phyloP scores from a whole-genome alignment of 2,329 filamentous ascomycete species.

The Arthroderma sp. region DNA sequence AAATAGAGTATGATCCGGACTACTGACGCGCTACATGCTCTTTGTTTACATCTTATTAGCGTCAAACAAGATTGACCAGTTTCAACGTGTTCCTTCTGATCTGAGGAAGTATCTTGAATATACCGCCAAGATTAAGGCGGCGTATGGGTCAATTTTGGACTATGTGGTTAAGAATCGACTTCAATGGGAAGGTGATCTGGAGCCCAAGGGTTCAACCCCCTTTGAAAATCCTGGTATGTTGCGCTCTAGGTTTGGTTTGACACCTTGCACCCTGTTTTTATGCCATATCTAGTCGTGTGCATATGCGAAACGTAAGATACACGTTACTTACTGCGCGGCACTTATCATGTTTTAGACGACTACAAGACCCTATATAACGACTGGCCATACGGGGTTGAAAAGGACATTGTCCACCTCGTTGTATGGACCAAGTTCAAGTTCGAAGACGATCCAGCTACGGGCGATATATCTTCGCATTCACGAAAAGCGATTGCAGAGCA shows the following conservation, averaged over 20 bases:
- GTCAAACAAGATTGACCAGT: slow-evolving; percentile 58
- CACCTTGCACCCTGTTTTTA: neutral
- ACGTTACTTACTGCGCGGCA: neutral
- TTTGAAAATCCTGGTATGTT: slow-evolving; percentile 25
- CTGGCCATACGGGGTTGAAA: slow-evolving; percentile 48
- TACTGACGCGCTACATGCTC: too few species aligned
- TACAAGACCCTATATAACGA: slow-evolving; percentile 48
- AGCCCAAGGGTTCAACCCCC: slow-evolving; percentile 21
- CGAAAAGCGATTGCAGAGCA: slow-evolving; percentile 36
- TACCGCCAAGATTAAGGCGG: slow-evolving; percentile 39
- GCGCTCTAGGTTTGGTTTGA: too few species aligned
- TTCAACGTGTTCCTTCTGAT: slow-evolving; percentile 54
- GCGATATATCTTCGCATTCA: slow-evolving; percentile 38
- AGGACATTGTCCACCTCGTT: slow-evolving; percentile 43
- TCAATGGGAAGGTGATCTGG: slow-evolving; percentile 31
- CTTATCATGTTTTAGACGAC: slow-evolving; percentile 23
- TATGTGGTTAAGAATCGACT: slow-evolving; percentile 45
- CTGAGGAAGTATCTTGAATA: slow-evolving; percentile 47
- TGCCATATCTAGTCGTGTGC: neutral
- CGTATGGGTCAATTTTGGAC: slow-evolving; percentile 42
- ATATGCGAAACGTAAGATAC: too few species aligned
- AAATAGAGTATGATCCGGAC: too few species aligned
- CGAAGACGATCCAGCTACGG: slow-evolving; percentile 29
- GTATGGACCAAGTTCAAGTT: slow-evolving; percentile 44
- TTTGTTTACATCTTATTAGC: slow-evolving; percentile 18